phyloP scores from a whole-genome alignment of 2,329 filamentous ascomycete genomes.

The Aspergillus quadricinctus region DNA sequence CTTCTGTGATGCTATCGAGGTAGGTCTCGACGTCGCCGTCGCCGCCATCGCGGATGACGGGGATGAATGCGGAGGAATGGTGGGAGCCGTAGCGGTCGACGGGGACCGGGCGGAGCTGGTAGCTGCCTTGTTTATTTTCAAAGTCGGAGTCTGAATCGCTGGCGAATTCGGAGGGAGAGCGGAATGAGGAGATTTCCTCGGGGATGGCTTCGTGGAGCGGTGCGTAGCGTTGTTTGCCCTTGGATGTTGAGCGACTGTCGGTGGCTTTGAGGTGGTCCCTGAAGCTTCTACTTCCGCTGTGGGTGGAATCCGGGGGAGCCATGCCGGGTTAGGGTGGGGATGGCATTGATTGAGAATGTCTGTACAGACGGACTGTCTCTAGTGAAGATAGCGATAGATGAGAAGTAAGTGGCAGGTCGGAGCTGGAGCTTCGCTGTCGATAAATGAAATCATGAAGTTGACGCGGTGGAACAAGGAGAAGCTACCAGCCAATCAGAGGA shows the following conservation, averaged over 20 bases:
- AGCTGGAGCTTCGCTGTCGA: too few species aligned
- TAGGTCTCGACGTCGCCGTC: conserved; percentile 20
- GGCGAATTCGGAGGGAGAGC: neutral
- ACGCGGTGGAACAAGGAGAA: neutral
- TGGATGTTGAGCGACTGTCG: neutral
- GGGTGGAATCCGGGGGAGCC: conserved; percentile 1
- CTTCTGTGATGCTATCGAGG: conserved; percentile 20
- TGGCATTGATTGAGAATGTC: neutral
- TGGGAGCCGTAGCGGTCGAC: conserved; percentile 6
- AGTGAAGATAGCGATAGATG: too few species aligned
- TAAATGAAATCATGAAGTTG: neutral
- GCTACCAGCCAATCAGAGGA: neutral
- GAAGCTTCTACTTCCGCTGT: conserved; percentile 2
- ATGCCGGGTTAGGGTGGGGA: neutral
- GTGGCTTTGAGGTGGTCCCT: neutral
- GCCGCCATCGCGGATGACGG: conserved; percentile 13
- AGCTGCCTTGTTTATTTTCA: conserved; percentile 5
- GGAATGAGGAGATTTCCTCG: conserved; percentile 11
- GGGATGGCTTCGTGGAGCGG: conserved; percentile 16
- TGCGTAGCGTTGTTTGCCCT: conserved; percentile 10
- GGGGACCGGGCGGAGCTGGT: conserved; percentile 12
- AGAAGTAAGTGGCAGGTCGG: neutral
- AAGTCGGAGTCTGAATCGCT: conserved; percentile 8
- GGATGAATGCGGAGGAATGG: conserved; percentile 9
- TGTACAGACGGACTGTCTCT: neutral